Evolutionary conservation across 2,329 filamentous ascomycete species (phyloP).

Genomic region (Harringtonia aguacate): DNA sequence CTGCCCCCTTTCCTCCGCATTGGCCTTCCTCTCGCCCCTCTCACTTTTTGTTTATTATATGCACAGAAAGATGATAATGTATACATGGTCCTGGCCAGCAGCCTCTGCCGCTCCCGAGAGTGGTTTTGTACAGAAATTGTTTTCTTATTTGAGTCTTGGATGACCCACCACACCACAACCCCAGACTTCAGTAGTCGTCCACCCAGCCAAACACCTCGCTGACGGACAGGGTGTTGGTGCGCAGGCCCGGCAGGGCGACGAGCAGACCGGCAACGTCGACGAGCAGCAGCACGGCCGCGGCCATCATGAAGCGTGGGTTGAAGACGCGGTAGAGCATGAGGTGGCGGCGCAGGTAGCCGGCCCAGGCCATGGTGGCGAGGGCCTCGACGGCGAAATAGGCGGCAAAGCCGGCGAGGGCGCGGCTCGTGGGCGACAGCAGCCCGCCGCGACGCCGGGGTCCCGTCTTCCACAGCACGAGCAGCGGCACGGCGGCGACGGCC

Average conservation of each 20-base stretch:
- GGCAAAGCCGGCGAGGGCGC: conserved; percentile 63
- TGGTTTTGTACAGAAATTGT: no score
- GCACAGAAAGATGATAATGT: no score
- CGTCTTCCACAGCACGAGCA: conserved; percentile 82
- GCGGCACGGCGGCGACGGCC: conserved; percentile 66
- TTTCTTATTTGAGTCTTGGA: no score
- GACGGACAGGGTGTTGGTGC: conserved; percentile 68
- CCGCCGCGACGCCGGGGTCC: conserved; percentile 62
- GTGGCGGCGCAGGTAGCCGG: conserved; percentile 76
- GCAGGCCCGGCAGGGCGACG: conserved; percentile 61
- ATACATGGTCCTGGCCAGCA: no score
- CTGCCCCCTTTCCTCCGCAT: no score
- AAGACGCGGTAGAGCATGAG: conserved; percentile 97
- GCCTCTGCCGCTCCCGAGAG: no score
- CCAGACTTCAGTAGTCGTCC: conserved; percentile 10
- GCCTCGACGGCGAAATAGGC: conserved; percentile 76
- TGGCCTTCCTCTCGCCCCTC: no score
- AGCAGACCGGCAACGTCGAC: conserved; percentile 66
- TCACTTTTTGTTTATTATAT: no score
- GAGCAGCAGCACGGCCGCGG: conserved; percentile 57
- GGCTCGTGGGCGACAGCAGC: conserved; percentile 58
- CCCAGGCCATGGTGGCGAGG: conserved; percentile 82
- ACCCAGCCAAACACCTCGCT: conserved; percentile 79
- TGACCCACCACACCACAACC: no score
- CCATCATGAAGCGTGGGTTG: conserved; percentile 81